Base-by-base conservation (phyloP, 225 moss, liverwort and hornwort species). In the Physcomitrellopsis africana region DNA sequence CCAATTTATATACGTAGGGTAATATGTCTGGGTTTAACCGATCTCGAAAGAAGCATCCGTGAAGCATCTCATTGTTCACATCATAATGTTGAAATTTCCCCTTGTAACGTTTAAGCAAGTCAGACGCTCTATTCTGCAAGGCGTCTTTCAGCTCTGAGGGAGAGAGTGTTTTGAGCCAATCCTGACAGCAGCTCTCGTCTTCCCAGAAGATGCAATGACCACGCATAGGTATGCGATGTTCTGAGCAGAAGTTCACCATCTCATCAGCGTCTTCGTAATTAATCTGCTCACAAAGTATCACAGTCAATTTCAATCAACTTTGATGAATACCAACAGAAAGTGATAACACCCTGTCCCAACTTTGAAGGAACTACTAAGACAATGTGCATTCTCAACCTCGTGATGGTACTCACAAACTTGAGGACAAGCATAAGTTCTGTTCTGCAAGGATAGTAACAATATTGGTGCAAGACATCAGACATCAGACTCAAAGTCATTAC, bases 1-100 rank as follows among this genome's bases (percentile, higher is more conserved):
- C 86, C 20, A 97, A 41, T 60, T 86, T 82, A 71, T 83, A 97
- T 79, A 94, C 83, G 53, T 89, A 86, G 5, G 93, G 82, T 63
- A 89, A 59, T 70, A 90, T 88, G 37, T 81, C 81, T 70, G 69
- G 73, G 24, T 70, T 84, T 14, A 97, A 75, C 43, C 72, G 81
- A 65, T 86, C 85, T 64, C 63, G 90, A 76, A 82, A 97, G 74
- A 91, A 97, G 51, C 87, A 78, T 32, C 94, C 94, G 42, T 97
- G 94, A 42, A 97, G 97, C 92, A 94, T 97, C 78, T 97, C 94
- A 69, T 94, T 97, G 60, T 91, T 97, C n/a, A 97, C 94, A 75
- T 93, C 96, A 23, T 93, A 97, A 32, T 97, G 96, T 57, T 43
- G 75, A 54, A 94, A 93, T 65, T 85, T 87, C 10, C 96, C 96